These are phyloP conservation scores for Penicillium sp. DNA, from an alignment of 2,329 filamentous ascomycete species.

Conservation along the genomic window DNA sequence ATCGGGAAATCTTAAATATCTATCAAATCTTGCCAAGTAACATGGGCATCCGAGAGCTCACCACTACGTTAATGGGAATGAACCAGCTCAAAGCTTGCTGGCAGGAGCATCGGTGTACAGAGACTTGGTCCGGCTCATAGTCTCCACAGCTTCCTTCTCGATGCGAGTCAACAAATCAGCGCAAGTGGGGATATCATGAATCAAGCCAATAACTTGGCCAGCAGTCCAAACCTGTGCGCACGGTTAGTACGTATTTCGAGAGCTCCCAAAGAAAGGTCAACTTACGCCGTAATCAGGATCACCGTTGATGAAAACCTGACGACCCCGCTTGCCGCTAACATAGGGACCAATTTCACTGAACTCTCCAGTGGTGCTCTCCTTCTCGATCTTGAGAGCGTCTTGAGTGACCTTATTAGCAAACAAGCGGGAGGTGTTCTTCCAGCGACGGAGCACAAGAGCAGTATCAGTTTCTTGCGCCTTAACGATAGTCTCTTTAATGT, in stretches of 20 bases:
- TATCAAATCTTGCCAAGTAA: constrained; percentile 4
- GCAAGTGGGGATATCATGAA: constrained; percentile 80
- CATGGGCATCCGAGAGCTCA: neutral
- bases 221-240: constrained; percentile 82
- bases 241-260: constrained; percentile 13
- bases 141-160: constrained; percentile 72
- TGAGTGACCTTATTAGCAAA: constrained; percentile 88
- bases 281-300: constrained; percentile 86
- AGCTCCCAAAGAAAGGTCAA: constrained; percentile 24
- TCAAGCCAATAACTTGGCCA: constrained; percentile 89
- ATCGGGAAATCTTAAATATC: neutral
- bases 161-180: constrained; percentile 69
- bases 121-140: constrained; percentile 61
- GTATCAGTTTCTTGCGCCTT: constrained; percentile 88
- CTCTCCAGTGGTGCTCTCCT: constrained; percentile 77
- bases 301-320: constrained; percentile 88
- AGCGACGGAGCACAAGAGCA: constrained; percentile 80
- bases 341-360: constrained; percentile 85
- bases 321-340: constrained; percentile 87
- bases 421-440: constrained; percentile 88
- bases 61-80: neutral
- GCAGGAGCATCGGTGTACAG: constrained; percentile 51
- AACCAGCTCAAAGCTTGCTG: constrained; percentile 58
- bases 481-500: constrained; percentile 93
- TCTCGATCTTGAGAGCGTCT: constrained; percentile 80